phyloP scores from a whole-genome alignment of 805 yeast species.

The Kurtzmaniella cleridarum region DNA sequence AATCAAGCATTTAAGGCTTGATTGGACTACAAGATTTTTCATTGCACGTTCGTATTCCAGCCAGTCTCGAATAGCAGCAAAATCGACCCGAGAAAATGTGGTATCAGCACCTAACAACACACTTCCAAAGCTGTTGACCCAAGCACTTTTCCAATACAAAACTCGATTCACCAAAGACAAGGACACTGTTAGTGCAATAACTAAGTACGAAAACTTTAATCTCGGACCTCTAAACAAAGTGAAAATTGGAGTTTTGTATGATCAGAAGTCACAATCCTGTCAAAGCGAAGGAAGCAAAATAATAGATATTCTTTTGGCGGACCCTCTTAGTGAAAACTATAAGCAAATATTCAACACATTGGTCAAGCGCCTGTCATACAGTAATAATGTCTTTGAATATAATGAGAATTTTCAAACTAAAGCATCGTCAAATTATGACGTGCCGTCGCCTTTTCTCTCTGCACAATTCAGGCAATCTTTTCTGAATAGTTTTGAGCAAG shows the following conservation, averaged over 20 bases:
- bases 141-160: slow-evolving; percentile 1
- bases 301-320: slow-evolving; percentile 33
- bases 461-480: slow-evolving; percentile 20
- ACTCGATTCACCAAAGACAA: neutral
- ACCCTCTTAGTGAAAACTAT: slow-evolving; percentile 32
- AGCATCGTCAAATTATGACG: slow-evolving; percentile 8
- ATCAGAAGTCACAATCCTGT: slow-evolving; percentile 17
- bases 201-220: neutral
- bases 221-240: slow-evolving; percentile 6
- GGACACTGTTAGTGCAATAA: neutral
- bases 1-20: too few species aligned
- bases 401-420: neutral
- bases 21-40: neutral
- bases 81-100: neutral
- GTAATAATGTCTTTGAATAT: slow-evolving; percentile 15
- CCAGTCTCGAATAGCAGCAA: neutral
- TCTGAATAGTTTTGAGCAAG: slow-evolving; percentile 6
- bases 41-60: neutral
- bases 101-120: neutral
- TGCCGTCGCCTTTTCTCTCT: slow-evolving; percentile 28
- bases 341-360: slow-evolving; percentile 27
- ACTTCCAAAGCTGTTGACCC: slow-evolving; percentile 1
- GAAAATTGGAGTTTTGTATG: slow-evolving; percentile 30
- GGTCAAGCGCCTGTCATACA: slow-evolving; percentile 12
- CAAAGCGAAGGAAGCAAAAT: slow-evolving; percentile 10